Evolutionary conservation across 2,329 filamentous ascomycete genomes (phyloP).

Genomic region (Orbilia quercus): DNA sequence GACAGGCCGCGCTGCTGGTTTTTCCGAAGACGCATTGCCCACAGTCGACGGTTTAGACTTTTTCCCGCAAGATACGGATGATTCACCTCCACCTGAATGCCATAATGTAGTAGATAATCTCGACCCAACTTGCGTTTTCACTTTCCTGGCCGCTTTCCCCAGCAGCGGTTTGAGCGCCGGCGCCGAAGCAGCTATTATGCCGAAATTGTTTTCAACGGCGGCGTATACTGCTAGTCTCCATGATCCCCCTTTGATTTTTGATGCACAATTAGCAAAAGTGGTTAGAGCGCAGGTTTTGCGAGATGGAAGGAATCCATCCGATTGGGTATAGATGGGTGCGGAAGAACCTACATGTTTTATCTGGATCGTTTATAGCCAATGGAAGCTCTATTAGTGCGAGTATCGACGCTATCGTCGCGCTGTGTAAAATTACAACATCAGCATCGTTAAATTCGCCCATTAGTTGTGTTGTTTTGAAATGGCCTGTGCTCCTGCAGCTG

Average conservation of each 20-base stretch:
- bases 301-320: constrained; percentile 14
- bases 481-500: background rate
- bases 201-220: constrained; percentile 47
- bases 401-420: constrained; percentile 52
- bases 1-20: background rate
- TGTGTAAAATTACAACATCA: constrained; percentile 51
- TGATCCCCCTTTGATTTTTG: constrained; percentile 47
- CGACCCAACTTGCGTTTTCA: constrained; percentile 33
- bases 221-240: constrained; percentile 53
- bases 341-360: constrained; percentile 51
- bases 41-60: constrained; percentile 25
- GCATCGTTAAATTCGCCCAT: background rate
- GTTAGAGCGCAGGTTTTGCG: background rate
- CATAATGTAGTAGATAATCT: constrained; percentile 28
- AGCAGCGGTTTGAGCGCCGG: constrained; percentile 46
- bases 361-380: constrained; percentile 53
- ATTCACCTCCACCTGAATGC: constrained; percentile 23
- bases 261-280: constrained; percentile 7
- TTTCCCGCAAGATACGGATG: constrained; percentile 12
- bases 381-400: constrained; percentile 49
- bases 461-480: constrained; percentile 5
- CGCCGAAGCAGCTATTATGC: constrained; percentile 54
- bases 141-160: constrained; percentile 33
- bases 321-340: constrained; percentile 9
- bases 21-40: constrained; percentile 1